Base-by-base conservation (phyloP, 331 rosid genomes). In the Pyracantha coccinea region DNA sequence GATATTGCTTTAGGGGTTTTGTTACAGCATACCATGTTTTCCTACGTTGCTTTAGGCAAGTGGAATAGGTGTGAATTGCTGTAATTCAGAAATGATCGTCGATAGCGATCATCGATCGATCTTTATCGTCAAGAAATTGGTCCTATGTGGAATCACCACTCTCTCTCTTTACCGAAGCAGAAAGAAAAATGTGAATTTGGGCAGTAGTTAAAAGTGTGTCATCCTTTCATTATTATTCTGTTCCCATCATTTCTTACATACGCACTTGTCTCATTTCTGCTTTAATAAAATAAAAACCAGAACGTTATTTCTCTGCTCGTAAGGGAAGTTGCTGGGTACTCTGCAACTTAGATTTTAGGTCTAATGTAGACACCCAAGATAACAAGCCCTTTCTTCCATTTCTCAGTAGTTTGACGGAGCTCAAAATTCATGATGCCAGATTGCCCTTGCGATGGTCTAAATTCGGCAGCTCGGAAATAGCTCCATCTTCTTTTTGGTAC, bases 351-450 rank as follows among this genome's bases (percentile, higher is more conserved):
- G 71, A 55, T 71, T 79, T 78, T 85, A 27, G 97, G 82, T 28
- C 70, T 82, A 78, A 93, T 82, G 47, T 28, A 19, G 64, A 90
- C 52, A 1, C 91, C 96, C 81, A 80, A 84, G 75, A 90, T 66
- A 72, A 86, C 2, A 68, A 92, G 87, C 25, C 96, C 96, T 0
- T 38, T 68, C 84, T 92, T 90, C 98, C 96, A 86, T 2, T 7
- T 3, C 29, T 80, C 81, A 27, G 75, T 84, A 70, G 69, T 29
- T 70, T 89, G 92, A 73, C 32, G 74, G 85, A 92, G 21, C 6
- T 78, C 52, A 61, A 90, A 21, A 19, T 86, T 81, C 50, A 89
- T 79, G 27, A 78, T 63, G 0, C 92, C 97, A 7, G 0, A 38
- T n/a, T 79, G 77, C 33, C 77, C 76, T 1, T 61, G 41, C 11